Base-by-base conservation (phyloP, 768 basidiomycete species). In the Boletus barrowsii region DNA sequence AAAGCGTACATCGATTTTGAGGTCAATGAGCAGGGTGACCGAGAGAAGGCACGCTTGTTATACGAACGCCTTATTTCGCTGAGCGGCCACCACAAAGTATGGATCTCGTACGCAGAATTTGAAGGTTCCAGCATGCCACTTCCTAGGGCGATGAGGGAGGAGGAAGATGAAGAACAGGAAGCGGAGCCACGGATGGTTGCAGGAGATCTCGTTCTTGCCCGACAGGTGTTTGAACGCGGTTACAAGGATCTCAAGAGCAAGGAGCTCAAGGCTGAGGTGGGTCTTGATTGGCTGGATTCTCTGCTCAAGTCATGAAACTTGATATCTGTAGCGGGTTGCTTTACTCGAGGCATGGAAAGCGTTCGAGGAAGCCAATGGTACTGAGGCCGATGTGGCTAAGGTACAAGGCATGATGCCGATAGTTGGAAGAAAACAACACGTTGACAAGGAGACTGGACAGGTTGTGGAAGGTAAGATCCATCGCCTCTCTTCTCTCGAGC, bases 1-100 rank as follows among this genome's bases (percentile, higher is more conserved):
- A 94, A 96, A 69, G 90, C 93, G 6, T 98, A 93, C 71, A 91
- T 98, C 73, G 96, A 98, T 71, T 97, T 97, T 62, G 96, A 98
- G 73, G 84, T 87, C 53, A 90, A 91, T 55, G 93, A 97, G 70
- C 71, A 72, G 35, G 93, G 93, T 62, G 94, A 98, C 60, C 83
- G 93, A 39, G 90, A 90, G 53, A 80, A 83, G 15, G 88, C 90
- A 2, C 79, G 96, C n/a, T 78, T 79, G 7, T 68, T 98, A 39
- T 98, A 97, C 68, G 95, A 98, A 73, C 83, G 94, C 18, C 80
- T 98, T 18, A 78, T 97, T 45, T 73, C 82, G 32, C 76, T 89
- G 46, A 96, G 93, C 59, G 91, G 91, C 4, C 95, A 98, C 67
- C 89, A 93, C 73, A 98, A 98, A 73, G 93, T 96, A 18, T 98